These are phyloP conservation scores for Trichophyton rubrum DNA, from an alignment of 2,329 filamentous ascomycete genomes.

Conservation along the genomic window DNA sequence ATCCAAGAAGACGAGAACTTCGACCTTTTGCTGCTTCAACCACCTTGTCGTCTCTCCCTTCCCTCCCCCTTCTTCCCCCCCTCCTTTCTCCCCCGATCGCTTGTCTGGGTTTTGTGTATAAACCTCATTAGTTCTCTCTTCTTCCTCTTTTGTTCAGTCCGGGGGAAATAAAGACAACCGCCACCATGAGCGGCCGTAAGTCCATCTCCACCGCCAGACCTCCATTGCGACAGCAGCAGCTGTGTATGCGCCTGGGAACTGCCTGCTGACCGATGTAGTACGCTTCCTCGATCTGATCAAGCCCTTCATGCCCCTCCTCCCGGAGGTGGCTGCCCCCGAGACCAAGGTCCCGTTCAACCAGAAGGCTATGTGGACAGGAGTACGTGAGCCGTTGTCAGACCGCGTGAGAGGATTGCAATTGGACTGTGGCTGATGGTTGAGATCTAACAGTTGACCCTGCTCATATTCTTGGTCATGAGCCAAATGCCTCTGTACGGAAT, in stretches of 20 bases:
- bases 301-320: conserved; percentile 97
- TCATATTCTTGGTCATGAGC: conserved; percentile 99
- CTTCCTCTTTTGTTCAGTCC: conserved; percentile 19
- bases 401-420: neutral
- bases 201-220: conserved; percentile 23
- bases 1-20: neutral
- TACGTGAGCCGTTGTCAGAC: conserved; percentile 21
- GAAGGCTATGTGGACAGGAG: conserved; percentile 86
- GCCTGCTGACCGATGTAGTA: conserved; percentile 45
- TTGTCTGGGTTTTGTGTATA: conserved; percentile 19
- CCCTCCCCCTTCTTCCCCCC: conserved; percentile 17
- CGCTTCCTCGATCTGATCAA: conserved; percentile 99
- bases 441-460: conserved; percentile 55
- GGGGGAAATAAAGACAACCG: conserved; percentile 21
- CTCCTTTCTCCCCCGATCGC: conserved; percentile 17
- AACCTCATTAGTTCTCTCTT: conserved; percentile 17
- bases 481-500: conserved; percentile 99
- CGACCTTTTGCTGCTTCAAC: conserved; percentile 12
- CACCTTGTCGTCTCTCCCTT: conserved; percentile 17
- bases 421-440: conserved; percentile 8
- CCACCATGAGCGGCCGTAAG: conserved; percentile 50
- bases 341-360: conserved; percentile 99
- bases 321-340: conserved; percentile 96
- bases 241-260: conserved; percentile 1
- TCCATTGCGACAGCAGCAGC: conserved; percentile 13